These are phyloP conservation scores for Chaetoceros muelleri DNA, from an alignment of 108 stramenopile genomes.

Conservation along the genomic window DNA sequence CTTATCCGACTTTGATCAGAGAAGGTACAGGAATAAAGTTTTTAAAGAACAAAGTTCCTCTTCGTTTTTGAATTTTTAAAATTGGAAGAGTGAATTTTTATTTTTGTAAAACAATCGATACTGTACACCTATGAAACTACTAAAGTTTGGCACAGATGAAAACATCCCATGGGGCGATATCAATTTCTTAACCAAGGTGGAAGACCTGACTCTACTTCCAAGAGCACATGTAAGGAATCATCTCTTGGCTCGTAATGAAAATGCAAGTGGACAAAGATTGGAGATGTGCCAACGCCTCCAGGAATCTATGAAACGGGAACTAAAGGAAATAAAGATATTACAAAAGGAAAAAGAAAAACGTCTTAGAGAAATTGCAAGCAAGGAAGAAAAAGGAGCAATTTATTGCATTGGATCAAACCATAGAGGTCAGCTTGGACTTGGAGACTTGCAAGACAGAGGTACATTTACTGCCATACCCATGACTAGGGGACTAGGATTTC, in stretches of 20 bases:
- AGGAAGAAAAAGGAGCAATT: conserved; percentile 66
- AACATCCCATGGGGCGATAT: conserved; percentile 10
- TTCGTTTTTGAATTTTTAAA: too few species aligned
- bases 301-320: conserved; percentile 43
- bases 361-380: conserved; percentile 30
- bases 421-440: conserved; percentile 57
- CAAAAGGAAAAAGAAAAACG: conserved; percentile 47
- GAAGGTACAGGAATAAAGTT: too few species aligned
- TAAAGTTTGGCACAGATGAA: too few species aligned
- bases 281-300: conserved; percentile 35
- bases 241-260: conserved; percentile 40
- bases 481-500: conserved; percentile 38
- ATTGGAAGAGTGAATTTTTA: too few species aligned
- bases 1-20: too few species aligned
- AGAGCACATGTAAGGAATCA: conserved; percentile 19
- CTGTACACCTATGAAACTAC: too few species aligned
- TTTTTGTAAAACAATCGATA: too few species aligned
- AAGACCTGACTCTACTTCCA: conserved; percentile 16
- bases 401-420: conserved; percentile 40
- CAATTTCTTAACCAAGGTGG: conserved; percentile 7
- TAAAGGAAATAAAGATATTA: conserved; percentile 30
- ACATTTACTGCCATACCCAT: conserved; percentile 36
- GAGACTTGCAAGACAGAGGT: conserved; percentile 37
- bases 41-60: too few species aligned
- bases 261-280: conserved; percentile 35